A percentile compares a stretch with the other conserved stretches of the same genome.
These are phyloP conservation scores for Rhynchospora pubera DNA, from an alignment of 176 grass and related monocot genomes.

Conservation along the genomic window DNA sequence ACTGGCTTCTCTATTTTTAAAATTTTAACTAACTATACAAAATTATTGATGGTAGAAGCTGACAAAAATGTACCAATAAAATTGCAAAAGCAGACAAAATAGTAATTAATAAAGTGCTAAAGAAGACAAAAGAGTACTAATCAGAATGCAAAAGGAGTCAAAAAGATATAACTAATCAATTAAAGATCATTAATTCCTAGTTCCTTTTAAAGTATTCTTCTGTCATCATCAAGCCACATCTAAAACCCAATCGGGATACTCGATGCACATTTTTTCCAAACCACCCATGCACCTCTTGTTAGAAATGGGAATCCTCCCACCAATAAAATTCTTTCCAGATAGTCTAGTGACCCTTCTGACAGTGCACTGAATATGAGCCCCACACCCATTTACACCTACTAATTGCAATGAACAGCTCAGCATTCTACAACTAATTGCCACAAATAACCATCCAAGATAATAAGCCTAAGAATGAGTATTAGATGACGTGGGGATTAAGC, in stretches of 20 bases:
- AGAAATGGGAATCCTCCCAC: neutral
- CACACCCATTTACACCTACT: neutral
- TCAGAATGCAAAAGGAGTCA: neutral
- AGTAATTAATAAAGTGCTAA: neutral
- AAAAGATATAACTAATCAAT: too few relatives aligned
- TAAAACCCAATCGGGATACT: neutral
- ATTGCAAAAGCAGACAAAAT: neutral
- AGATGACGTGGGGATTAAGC: neutral
- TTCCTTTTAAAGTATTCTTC: neutral
- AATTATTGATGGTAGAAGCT: neutral
- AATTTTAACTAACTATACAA: neutral
- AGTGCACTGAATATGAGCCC: neutral
- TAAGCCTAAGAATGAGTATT: neutral
- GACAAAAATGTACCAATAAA: neutral
- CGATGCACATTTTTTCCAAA: neutral
- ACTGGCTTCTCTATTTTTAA: neutral
- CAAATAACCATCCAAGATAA: neutral
- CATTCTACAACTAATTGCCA: neutral
- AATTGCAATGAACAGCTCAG: neutral
- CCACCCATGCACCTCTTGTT: neutral
- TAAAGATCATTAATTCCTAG: neutral
- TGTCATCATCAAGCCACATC: neutral
- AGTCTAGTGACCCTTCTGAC: neutral
- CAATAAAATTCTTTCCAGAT: neutral
- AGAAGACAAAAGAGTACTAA: neutral